Evolutionary conservation across 768 basidiomycete species (phyloP), one percentile per base, ranked within the genome.

Genomic region (Favolaschia claudopus): DNA sequence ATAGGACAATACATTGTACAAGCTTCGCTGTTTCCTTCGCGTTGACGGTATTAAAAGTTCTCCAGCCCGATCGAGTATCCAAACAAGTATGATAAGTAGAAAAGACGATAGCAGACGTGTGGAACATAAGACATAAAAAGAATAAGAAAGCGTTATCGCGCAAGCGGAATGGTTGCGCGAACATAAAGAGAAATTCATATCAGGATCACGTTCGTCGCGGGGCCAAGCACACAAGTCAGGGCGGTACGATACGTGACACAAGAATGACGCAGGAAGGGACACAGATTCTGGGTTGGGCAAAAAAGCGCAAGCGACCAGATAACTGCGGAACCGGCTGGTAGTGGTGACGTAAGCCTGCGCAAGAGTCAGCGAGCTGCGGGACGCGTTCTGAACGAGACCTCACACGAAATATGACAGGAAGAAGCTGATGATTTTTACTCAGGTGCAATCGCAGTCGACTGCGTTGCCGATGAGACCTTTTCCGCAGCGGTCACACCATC

Each of bases 401-500:
- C 66, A 77, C 77, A 74, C 69, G 72, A 72, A 64, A 58, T 61
- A 25, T 58, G 60, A 63, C 53, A 62, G 52, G 32, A 62, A 36
- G 51, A 51, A 29, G 32, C 28, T 9, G 47, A n/a, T 89, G 74
- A 88, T 76, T 57, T 89, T n/a, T n/a, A n/a, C n/a, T n/a, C n/a
- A 85, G 63, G 78, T 75, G 73, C 90, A 92, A 55, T 80, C 79
- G 72, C 88, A 93, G 25, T 81, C 76, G 46, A 73, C 69, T 62
- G 75, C 76, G 36, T 79, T 73, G 53, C 87, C 88, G 61, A 88
- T 72, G 76, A 79, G 85, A 36, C 89, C 83, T 65, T 87, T 89
- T 58, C 91, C 91, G 67, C 91, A 93, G 37, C 74, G 72, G 42
- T 92, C 87, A 58, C 92, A 93, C 89, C 92, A 91, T 13, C 75